phyloP scores from a whole-genome alignment of 31 red algal genomes.

The Porphyra umbilicalis region DNA sequence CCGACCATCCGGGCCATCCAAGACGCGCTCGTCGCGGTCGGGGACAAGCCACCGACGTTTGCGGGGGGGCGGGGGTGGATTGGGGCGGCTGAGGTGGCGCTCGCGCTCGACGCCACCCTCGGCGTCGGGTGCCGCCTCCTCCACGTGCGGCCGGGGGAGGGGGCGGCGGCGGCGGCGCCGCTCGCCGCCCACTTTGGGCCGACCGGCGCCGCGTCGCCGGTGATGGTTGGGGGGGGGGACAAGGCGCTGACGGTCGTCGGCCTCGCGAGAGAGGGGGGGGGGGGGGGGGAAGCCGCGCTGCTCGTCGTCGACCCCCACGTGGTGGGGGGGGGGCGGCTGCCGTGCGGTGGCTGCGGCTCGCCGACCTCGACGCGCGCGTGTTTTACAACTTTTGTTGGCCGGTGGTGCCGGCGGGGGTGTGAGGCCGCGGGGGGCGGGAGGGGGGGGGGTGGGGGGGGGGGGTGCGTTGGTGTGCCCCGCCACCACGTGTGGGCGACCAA shows the following conservation, averaged over 20 bases:
- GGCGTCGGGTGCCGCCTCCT: constrained; percentile 70
- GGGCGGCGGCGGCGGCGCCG: constrained; percentile 53
- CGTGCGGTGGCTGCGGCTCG: not conserved
- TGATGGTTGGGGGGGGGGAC: constrained; percentile 90
- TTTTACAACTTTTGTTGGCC: constrained; percentile 1
- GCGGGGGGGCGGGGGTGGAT: constrained; percentile 69
- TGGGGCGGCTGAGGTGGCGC: constrained; percentile 81
- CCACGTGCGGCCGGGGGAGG: constrained; percentile 69
- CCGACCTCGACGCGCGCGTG: not conserved
- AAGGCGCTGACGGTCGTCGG: constrained; percentile 76
- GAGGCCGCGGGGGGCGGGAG: not conserved
- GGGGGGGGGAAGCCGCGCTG: constrained; percentile 8
- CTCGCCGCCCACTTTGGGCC: constrained; percentile 57
- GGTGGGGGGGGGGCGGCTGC: not conserved
- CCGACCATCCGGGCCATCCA: constrained; percentile 59
- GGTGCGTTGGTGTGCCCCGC: too few species aligned
- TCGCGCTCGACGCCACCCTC: constrained; percentile 48
- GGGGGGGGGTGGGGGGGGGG: too few species aligned
- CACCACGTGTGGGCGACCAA: too few species aligned
- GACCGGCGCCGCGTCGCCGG: constrained; percentile 35
- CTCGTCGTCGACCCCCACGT: not conserved
- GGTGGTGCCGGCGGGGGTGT: not conserved
- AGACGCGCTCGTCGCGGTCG: constrained; percentile 55
- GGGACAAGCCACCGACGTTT: constrained; percentile 75
- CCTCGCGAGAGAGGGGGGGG: constrained; percentile 33